Conservation (phyloP, 148 eudicot genomes). For the Heliamphora exappendiculata region DNA sequence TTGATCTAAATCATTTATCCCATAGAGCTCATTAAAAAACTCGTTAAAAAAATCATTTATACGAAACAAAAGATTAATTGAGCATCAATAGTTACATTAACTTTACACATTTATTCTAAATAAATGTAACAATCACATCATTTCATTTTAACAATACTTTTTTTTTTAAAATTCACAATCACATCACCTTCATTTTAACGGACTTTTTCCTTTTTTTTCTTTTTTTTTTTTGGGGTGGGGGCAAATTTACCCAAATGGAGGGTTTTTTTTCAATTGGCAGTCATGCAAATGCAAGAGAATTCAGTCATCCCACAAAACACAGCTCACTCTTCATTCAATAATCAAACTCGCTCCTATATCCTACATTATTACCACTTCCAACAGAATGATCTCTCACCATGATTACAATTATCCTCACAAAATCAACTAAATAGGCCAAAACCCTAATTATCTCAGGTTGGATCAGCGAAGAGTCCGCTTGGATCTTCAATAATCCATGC, state of each 20-base stretch:
- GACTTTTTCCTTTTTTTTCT: no score
- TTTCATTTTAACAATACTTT: no score
- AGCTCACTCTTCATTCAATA: background rate
- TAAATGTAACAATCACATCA: no score
- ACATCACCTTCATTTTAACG: background rate
- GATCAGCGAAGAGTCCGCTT: background rate
- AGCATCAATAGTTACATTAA: no score
- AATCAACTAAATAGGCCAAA: background rate
- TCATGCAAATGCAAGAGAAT: background rate
- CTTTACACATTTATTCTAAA: no score
- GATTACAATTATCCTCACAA: constrained; percentile 4
- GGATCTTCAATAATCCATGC: constrained; percentile 38
- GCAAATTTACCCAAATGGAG: background rate
- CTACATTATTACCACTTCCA: background rate
- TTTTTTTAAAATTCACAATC: background rate
- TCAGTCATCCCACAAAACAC: background rate
- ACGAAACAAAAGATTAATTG: no score
- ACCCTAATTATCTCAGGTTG: background rate
- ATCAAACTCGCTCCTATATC: no score
- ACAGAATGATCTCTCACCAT: background rate
- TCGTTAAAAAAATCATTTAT: no score
- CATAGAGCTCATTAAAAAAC: no score
- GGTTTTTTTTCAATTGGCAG: background rate
- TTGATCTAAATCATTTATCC: no score
- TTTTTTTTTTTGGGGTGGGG: no score